Conservation (phyloP, 495 filamentous ascomycete genomes). For the Aspergillus campestris region DNA sequence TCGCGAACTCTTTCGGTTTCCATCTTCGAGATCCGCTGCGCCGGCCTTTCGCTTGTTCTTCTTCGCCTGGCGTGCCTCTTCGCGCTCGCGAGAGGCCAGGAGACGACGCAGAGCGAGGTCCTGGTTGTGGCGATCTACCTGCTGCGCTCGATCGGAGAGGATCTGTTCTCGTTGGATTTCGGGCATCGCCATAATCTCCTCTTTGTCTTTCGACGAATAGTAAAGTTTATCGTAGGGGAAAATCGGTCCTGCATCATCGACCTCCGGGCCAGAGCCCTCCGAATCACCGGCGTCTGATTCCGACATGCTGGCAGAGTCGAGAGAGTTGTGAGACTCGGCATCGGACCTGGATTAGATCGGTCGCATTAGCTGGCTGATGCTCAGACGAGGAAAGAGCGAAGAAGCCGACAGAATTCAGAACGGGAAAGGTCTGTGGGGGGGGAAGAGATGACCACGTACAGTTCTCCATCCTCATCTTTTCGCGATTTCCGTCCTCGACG, state of each 20-base stretch:
- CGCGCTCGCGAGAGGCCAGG: slow-evolving; percentile 57
- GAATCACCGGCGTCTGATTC: slow-evolving; percentile 74
- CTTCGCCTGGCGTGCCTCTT: slow-evolving; percentile 48
- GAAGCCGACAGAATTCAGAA: slow-evolving; percentile 1
- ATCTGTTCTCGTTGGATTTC: slow-evolving; percentile 86
- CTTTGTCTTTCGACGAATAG: slow-evolving; percentile 68
- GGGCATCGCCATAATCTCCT: slow-evolving; percentile 74
- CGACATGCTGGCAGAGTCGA: slow-evolving; percentile 79
- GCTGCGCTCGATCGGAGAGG: slow-evolving; percentile 77
- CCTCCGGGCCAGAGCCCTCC: slow-evolving; percentile 40
- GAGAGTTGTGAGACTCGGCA: slow-evolving; percentile 61
- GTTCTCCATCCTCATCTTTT: slow-evolving; percentile 68
- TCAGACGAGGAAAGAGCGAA: slow-evolving; percentile 2
- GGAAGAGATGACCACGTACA: slow-evolving; percentile 50
- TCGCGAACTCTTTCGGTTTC: slow-evolving; percentile 69
- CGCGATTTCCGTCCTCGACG: slow-evolving; percentile 35
- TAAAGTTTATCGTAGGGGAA: slow-evolving; percentile 90
- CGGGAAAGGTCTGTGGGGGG: neutral
- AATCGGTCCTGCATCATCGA: slow-evolving; percentile 52
- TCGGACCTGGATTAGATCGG: slow-evolving; percentile 43
- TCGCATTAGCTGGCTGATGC: neutral
- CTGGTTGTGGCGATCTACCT: slow-evolving; percentile 71
- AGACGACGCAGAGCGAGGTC: slow-evolving; percentile 77
- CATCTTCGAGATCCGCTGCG: slow-evolving; percentile 62
- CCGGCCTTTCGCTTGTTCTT: slow-evolving; percentile 76